These are phyloP conservation scores for Ambrosiella beaveri DNA, from an alignment of 2,329 filamentous ascomycete species.

Conservation along the genomic window DNA sequence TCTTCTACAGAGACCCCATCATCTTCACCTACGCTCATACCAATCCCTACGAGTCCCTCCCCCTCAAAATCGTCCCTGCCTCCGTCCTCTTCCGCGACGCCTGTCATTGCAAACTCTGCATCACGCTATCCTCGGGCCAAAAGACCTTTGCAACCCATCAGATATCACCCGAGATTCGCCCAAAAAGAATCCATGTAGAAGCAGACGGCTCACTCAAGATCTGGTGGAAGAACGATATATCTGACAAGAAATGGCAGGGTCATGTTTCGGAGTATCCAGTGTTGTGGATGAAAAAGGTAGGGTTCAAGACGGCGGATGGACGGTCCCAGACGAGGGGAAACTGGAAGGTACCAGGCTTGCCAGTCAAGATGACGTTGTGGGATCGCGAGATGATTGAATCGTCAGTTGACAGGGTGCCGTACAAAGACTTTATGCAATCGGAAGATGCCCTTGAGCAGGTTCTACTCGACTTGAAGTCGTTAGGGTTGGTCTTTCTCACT, in stretches of 20 bases:
- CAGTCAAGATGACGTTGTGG: constrained; percentile 24
- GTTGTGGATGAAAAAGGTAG: constrained; percentile 16
- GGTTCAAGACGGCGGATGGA: background rate
- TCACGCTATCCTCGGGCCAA: constrained; percentile 41
- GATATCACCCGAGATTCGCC: constrained; percentile 21
- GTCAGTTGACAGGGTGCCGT: constrained; percentile 44
- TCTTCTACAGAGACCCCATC: too few relatives aligned
- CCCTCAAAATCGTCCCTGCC: constrained; percentile 1
- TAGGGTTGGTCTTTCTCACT: constrained; percentile 62
- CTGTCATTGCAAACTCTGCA: constrained; percentile 35
- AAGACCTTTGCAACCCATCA: constrained; percentile 32
- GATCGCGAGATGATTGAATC: constrained; percentile 21
- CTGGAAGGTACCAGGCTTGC: constrained; percentile 14
- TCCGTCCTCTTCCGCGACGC: constrained; percentile 31
- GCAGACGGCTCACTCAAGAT: constrained; percentile 34
- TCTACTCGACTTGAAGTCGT: constrained; percentile 42
- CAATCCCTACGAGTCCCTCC: background rate
- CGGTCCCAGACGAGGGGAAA: constrained; percentile 3
- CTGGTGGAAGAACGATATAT: constrained; percentile 37
- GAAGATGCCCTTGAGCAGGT: constrained; percentile 37
- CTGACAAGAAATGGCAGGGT: constrained; percentile 18
- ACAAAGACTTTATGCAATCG: constrained; percentile 52
- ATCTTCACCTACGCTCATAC: constrained; percentile 1
- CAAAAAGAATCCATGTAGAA: constrained; percentile 18
- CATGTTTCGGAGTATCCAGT: constrained; percentile 23